These are phyloP conservation scores for Alternaria rosae DNA, from an alignment of 2,329 filamentous ascomycete genomes.

Conservation along the genomic window DNA sequence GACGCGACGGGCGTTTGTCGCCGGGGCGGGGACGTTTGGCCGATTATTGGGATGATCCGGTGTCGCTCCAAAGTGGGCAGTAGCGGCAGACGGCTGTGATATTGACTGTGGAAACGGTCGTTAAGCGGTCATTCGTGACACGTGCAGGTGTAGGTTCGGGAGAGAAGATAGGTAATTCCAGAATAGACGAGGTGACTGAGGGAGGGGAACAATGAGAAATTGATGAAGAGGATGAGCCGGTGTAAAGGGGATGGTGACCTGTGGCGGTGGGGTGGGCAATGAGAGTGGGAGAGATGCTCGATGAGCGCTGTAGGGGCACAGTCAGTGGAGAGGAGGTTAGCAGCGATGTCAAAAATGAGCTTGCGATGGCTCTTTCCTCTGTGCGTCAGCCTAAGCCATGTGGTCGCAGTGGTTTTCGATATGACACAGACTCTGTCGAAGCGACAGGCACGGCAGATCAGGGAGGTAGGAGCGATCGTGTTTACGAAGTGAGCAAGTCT, in stretches of 20 bases:
- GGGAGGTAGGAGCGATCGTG: constrained; percentile 18
- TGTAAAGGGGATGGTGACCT: constrained; percentile 14
- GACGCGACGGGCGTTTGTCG: background rate
- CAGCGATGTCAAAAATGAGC: constrained; percentile 26
- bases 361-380: constrained; percentile 36
- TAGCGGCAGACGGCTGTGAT: background rate
- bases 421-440: constrained; percentile 2
- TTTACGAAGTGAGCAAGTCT: constrained; percentile 1
- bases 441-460: constrained; percentile 9
- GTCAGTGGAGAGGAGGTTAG: constrained; percentile 22
- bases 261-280: constrained; percentile 26
- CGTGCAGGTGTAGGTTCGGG: constrained; percentile 10
- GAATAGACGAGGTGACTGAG: constrained; percentile 16
- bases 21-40: background rate
- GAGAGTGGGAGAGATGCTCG: constrained; percentile 29
- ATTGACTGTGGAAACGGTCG: background rate
- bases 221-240: constrained; percentile 30
- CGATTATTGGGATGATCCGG: background rate
- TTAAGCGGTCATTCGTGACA: constrained; percentile 15
- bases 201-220: constrained; percentile 26
- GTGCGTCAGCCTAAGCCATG: constrained; percentile 13
- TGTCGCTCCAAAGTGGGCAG: background rate
- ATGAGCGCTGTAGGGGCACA: constrained; percentile 30
- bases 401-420: background rate
- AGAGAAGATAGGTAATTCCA: constrained; percentile 11